Conservation (phyloP, 73 alveolate genomes). For the Paramecium sonneborni region DNA sequence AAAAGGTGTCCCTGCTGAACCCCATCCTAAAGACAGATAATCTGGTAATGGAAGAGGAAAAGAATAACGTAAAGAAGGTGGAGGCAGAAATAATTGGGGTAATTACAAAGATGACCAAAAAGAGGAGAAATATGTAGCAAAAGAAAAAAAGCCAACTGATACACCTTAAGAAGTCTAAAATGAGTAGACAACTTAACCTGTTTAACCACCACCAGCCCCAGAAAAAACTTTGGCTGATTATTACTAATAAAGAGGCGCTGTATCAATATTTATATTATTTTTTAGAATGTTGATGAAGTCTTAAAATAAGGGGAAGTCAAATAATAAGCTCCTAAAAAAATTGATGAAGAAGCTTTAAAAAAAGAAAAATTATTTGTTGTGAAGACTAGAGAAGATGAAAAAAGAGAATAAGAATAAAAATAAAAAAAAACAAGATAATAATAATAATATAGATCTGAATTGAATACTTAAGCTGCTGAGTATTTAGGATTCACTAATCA, state of each 20-base stretch:
- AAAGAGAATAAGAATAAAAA: constrained; percentile 44
- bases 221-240: constrained; percentile 47
- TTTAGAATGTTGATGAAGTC: constrained; percentile 37
- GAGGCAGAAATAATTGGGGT: constrained; percentile 70
- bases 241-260: constrained; percentile 33
- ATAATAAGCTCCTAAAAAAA: not conserved
- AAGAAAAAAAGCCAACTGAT: not conserved
- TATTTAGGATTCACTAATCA: constrained; percentile 31
- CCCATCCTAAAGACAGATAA: constrained; percentile 71
- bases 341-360: constrained; percentile 37
- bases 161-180: not conserved
- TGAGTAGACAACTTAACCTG: not conserved
- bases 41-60: constrained; percentile 75
- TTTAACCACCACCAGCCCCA: constrained; percentile 22
- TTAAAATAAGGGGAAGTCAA: not conserved
- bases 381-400: constrained; percentile 23
- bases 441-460: not conserved
- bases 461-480: not conserved
- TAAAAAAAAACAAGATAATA: not conserved
- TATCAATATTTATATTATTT: not conserved
- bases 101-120: constrained; percentile 50
- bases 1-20: constrained; percentile 50
- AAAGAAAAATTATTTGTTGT: constrained; percentile 25
- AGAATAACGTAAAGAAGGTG: constrained; percentile 62
- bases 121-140: constrained; percentile 30